phyloP scores from a whole-genome alignment of 2,329 filamentous ascomycete genomes.

The Aureobasidium zeae region DNA sequence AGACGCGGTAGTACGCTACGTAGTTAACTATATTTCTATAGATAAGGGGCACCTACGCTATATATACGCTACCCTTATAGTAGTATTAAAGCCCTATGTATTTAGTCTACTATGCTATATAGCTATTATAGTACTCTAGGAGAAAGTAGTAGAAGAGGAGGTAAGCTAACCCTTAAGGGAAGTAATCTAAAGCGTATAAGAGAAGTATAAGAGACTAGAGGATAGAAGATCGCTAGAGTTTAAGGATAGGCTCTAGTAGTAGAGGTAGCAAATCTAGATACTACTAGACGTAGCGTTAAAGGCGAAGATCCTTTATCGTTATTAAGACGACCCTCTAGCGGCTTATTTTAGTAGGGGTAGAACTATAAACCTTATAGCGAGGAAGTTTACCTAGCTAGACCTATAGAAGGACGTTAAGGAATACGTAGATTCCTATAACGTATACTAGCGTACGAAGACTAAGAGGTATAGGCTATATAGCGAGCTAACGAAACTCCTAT shows the following conservation, averaged over 20 bases:
- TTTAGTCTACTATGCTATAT: too few species aligned
- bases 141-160: too few species aligned
- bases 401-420: too few species aligned
- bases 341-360: neutral
- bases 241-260: neutral
- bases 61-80: neutral
- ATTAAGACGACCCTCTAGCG: slow-evolving; percentile 1
- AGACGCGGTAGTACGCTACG: neutral
- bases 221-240: too few species aligned
- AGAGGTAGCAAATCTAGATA: neutral
- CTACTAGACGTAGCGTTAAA: neutral
- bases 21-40: neutral
- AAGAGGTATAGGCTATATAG: neutral
- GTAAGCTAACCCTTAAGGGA: neutral
- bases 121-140: too few species aligned
- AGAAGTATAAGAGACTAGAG: too few species aligned
- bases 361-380: too few species aligned
- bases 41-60: neutral
- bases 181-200: neutral
- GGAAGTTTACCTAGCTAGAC: too few species aligned
- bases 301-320: neutral
- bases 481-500: neutral
- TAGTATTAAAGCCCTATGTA: neutral
- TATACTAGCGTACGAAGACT: neutral
- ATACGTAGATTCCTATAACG: too few species aligned